Evolutionary conservation across 1,284 basidiomycete genomes (phyloP).

Genomic region (Cutaneotrichosporon curvatum): DNA sequence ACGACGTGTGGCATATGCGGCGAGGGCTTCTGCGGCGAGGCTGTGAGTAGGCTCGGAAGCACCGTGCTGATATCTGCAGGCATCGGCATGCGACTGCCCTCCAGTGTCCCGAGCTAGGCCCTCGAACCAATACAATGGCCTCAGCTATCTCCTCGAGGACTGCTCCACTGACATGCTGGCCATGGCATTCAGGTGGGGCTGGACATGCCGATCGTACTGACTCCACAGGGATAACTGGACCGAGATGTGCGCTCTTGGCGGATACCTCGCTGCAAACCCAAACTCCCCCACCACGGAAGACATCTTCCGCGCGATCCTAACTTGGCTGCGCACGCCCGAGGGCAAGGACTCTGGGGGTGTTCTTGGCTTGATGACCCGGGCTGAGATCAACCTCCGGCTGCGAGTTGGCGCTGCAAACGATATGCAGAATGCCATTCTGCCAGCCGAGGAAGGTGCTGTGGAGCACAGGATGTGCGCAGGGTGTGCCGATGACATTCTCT

Average conservation of each 20-base stretch:
- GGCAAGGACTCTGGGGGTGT: constrained; percentile 15
- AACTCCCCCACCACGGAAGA: background rate
- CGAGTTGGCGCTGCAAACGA: constrained; percentile 19
- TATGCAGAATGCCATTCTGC: constrained; percentile 17
- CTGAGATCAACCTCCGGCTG: constrained; percentile 18
- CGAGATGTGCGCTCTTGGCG: constrained; percentile 17
- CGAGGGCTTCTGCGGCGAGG: constrained; percentile 20
- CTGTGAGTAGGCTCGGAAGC: background rate
- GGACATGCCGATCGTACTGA: background rate
- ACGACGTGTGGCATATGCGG: constrained; percentile 20
- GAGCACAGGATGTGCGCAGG: constrained; percentile 15
- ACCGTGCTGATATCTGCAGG: background rate
- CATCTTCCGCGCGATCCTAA: constrained; percentile 14
- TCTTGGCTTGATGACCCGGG: constrained; percentile 19
- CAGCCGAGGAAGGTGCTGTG: constrained; percentile 4
- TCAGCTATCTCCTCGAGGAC: constrained; percentile 17
- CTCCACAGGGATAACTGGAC: constrained; percentile 23
- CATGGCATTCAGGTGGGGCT: constrained; percentile 18
- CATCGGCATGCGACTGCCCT: constrained; percentile 11
- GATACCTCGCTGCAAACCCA: constrained; percentile 7
- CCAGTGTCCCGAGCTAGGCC: constrained; percentile 13
- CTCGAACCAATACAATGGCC: constrained; percentile 7
- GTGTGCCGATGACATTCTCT: constrained; percentile 21
- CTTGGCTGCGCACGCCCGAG: constrained; percentile 17
- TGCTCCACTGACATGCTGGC: constrained; percentile 18